A percentile compares a stretch with the other conserved stretches of the same genome.
Conservation (phyloP, 2,329 filamentous ascomycete species). For the Fusarium sp. region DNA sequence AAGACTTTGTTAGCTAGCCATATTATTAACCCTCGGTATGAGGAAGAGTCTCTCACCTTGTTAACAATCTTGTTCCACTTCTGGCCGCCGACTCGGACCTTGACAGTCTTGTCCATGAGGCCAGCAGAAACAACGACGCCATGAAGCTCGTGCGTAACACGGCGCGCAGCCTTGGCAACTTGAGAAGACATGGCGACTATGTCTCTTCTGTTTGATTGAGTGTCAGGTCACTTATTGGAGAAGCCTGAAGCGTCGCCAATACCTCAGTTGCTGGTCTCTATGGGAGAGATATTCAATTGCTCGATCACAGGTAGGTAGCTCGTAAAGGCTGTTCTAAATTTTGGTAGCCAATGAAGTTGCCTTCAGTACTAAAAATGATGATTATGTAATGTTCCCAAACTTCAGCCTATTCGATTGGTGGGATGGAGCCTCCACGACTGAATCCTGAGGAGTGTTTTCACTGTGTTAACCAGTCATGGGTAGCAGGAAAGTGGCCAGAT, state of each 20-base stretch:
- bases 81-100: slow-evolving; percentile 78
- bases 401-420: slow-evolving; percentile 21
- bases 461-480: background rate
- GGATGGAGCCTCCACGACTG: slow-evolving; percentile 20
- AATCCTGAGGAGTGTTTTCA: slow-evolving; percentile 1
- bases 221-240: slow-evolving; percentile 1
- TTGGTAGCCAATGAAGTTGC: slow-evolving; percentile 40
- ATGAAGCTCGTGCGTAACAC: slow-evolving; percentile 65
- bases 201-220: slow-evolving; percentile 7
- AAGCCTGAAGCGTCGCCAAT: slow-evolving; percentile 14
- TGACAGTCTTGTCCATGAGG: slow-evolving; percentile 82
- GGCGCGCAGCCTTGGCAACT: slow-evolving; percentile 58
- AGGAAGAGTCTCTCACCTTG: slow-evolving; percentile 67
- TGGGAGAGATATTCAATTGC: slow-evolving; percentile 21
- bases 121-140: slow-evolving; percentile 84
- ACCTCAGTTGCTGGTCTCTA: slow-evolving; percentile 31
- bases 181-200: slow-evolving; percentile 55
- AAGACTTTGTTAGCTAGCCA: background rate
- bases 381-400: slow-evolving; percentile 38
- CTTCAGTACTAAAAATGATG: background rate
- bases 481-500: background rate
- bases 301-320: slow-evolving; percentile 3
- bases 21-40: background rate
- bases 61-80: slow-evolving; percentile 79
- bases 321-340: slow-evolving; percentile 40